Evolutionary conservation across 2,329 filamentous ascomycete species (phyloP).

Genomic region (Elsinoe necatrix): DNA sequence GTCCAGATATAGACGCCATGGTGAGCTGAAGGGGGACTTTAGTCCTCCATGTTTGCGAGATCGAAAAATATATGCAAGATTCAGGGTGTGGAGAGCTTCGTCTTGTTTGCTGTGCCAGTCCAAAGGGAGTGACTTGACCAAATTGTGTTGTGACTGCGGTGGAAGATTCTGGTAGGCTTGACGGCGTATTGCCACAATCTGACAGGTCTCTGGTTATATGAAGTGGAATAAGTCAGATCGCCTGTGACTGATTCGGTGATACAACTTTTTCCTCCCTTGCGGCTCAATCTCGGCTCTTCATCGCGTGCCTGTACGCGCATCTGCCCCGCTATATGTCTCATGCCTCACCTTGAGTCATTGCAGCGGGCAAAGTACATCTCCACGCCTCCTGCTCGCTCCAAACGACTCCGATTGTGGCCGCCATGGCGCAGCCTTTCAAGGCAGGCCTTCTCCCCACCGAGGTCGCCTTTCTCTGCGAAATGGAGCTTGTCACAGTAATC

Average conservation of each 20-base stretch:
- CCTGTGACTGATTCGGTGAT: slow-evolving; percentile 8
- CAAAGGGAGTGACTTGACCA: neutral
- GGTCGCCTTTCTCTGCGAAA: slow-evolving; percentile 90
- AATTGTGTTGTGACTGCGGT: neutral
- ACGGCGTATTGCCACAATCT: neutral
- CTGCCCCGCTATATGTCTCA: slow-evolving; percentile 1
- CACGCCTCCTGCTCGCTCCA: neutral
- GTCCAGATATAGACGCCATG: slow-evolving; percentile 9
- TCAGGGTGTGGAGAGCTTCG: neutral
- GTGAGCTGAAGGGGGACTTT: slow-evolving; percentile 5
- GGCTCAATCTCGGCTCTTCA: slow-evolving; percentile 10
- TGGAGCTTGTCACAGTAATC: slow-evolving; percentile 89
- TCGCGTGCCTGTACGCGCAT: slow-evolving; percentile 8
- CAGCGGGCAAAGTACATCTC: neutral
- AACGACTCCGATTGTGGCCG: neutral
- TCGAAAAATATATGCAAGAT: slow-evolving; percentile 1
- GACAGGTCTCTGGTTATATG: neutral
- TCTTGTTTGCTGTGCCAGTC: neutral
- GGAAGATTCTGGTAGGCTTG: neutral
- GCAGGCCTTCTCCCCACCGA: slow-evolving; percentile 72
- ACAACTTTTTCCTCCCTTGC: slow-evolving; percentile 8
- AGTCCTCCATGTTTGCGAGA: slow-evolving; percentile 15
- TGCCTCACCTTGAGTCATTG: neutral
- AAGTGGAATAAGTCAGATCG: neutral
- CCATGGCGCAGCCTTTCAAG: slow-evolving; percentile 54